Conservation (phyloP, 345 rosid species). For the Corchorus capsularis region DNA sequence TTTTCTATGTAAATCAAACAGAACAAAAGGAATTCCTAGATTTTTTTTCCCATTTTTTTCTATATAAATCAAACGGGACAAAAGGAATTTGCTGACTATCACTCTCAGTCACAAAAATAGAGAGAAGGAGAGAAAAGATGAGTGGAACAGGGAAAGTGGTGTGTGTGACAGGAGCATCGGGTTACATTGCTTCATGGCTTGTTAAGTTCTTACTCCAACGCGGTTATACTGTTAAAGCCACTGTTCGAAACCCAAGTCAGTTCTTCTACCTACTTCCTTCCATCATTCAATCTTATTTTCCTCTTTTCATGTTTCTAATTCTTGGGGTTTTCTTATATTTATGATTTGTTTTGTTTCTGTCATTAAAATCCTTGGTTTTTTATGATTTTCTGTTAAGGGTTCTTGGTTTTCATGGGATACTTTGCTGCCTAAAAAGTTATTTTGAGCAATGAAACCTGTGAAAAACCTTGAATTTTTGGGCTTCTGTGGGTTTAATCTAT, state of each 20-base stretch:
- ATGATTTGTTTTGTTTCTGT: not conserved
- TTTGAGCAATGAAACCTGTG: not conserved
- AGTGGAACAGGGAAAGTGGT: conserved; percentile 34
- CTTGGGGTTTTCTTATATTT: not conserved
- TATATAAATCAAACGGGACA: no score
- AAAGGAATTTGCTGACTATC: not conserved
- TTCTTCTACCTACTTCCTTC: not conserved
- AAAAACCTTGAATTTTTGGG: not conserved
- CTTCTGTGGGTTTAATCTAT: not conserved
- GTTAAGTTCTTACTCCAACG: conserved; percentile 50
- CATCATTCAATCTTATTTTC: not conserved
- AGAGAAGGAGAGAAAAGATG: conserved; percentile 17
- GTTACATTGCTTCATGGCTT: conserved; percentile 55
- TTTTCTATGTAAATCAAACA: not conserved
- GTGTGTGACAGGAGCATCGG: conserved; percentile 56
- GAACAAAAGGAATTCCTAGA: no score
- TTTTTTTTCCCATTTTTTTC: not conserved
- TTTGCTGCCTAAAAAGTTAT: not conserved
- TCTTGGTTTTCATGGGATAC: not conserved
- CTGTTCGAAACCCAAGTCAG: conserved; percentile 51
- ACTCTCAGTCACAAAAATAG: not conserved
- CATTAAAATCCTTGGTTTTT: not conserved
- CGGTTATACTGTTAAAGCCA: conserved; percentile 50
- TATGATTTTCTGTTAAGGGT: not conserved
- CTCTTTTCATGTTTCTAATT: not conserved